These are phyloP conservation scores for Vanilla planifolia DNA, from an alignment of 106 monocot species.

Conservation along the genomic window DNA sequence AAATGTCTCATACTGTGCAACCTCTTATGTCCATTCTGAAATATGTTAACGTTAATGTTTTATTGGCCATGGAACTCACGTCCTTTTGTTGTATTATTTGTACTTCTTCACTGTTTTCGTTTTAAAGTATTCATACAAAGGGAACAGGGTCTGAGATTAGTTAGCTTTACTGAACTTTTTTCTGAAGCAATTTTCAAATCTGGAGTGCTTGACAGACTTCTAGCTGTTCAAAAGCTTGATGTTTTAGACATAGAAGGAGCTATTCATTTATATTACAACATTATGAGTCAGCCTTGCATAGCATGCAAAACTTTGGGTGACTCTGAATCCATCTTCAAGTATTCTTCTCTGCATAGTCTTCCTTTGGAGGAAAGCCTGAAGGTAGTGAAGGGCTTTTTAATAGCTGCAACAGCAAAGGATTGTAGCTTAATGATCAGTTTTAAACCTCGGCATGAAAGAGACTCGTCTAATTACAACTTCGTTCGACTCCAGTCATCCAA, in stretches of 20 bases:
- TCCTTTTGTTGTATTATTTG: no score
- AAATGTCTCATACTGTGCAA: no score
- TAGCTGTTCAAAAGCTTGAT: slow-evolving; percentile 73
- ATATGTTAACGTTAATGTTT: no score
- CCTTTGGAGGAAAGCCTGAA: slow-evolving; percentile 48
- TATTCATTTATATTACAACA: slow-evolving; percentile 80
- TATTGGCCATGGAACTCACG: no score
- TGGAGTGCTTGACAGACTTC: slow-evolving; percentile 38
- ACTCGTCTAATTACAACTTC: slow-evolving; percentile 16
- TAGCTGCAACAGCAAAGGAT: slow-evolving; percentile 81
- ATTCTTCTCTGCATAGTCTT: slow-evolving; percentile 57
- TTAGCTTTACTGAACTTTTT: slow-evolving; percentile 49
- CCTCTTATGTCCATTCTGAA: no score
- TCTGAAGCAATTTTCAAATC: slow-evolving; percentile 46
- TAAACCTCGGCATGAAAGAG: slow-evolving; percentile 27
- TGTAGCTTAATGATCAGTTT: slow-evolving; percentile 89
- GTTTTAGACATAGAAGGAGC: slow-evolving; percentile 79
- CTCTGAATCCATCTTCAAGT: slow-evolving; percentile 21
- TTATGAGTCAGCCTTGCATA: slow-evolving; percentile 55
- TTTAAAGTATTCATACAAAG: no score
- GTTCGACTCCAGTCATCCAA: slow-evolving; percentile 55
- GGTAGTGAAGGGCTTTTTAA: slow-evolving; percentile 59
- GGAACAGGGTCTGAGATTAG: slow-evolving; percentile 33
- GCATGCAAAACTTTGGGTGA: slow-evolving; percentile 49
- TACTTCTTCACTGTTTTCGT: no score